phyloP scores from a whole-genome alignment of 306 rosid species.

The Herpetospermum pedunculosum region DNA sequence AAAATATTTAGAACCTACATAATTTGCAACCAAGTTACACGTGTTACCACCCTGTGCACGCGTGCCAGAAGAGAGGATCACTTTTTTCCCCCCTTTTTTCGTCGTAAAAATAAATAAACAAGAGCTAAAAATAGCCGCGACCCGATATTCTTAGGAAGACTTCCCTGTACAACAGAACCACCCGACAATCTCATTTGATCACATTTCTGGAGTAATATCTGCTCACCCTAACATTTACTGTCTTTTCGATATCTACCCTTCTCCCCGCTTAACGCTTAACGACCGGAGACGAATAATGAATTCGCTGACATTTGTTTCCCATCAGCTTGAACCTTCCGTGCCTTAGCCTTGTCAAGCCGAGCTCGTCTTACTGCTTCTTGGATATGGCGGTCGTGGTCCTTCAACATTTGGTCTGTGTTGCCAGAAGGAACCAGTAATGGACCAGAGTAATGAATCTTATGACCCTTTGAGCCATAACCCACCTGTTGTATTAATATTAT shows the following conservation, averaged over 20 bases:
- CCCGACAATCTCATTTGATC: slow-evolving; percentile 4
- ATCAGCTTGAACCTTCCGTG: slow-evolving; percentile 66
- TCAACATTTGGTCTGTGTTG: slow-evolving; percentile 94
- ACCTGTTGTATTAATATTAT: slow-evolving; percentile 26
- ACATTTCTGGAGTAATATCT: not conserved
- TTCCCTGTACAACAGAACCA: slow-evolving; percentile 6
- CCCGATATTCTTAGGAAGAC: not conserved
- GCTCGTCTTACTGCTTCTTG: slow-evolving; percentile 92
- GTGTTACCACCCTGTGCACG: not conserved
- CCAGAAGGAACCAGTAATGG: slow-evolving; percentile 87
- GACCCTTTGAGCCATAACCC: slow-evolving; percentile 89
- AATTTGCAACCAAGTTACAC: not conserved
- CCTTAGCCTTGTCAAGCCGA: slow-evolving; percentile 80
- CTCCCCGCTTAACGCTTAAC: slow-evolving; percentile 43
- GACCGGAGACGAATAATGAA: slow-evolving; percentile 90
- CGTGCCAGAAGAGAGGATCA: not conserved
- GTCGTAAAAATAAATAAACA: not conserved
- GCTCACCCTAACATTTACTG: not conserved
- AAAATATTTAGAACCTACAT: slow-evolving; percentile 5
- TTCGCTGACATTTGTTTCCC: slow-evolving; percentile 57
- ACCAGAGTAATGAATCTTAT: slow-evolving; percentile 94
- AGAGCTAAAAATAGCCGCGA: not conserved
- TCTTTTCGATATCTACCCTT: not conserved
- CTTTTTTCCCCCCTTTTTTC: not conserved
- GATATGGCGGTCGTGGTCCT: slow-evolving; percentile 94